Conservation (phyloP, 2,329 filamentous ascomycete genomes). For the Aspergillus flavus region DNA sequence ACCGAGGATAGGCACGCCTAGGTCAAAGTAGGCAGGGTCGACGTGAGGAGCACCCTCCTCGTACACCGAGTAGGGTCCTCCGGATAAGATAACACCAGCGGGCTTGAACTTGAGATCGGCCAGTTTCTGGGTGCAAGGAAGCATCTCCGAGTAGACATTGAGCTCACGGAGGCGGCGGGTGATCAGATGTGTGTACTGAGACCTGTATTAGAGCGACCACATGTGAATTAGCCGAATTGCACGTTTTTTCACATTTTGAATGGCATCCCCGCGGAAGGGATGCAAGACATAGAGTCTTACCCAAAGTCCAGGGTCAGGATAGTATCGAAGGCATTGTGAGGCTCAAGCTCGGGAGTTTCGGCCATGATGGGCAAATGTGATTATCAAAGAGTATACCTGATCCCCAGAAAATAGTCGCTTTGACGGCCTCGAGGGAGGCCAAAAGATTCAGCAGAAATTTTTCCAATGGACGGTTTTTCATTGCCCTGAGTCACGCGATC, state of each 20-base stretch:
- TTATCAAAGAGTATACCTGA: neutral
- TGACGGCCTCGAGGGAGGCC: slow-evolving; percentile 4
- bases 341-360: neutral
- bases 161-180: slow-evolving; percentile 70
- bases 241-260: neutral
- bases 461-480: neutral
- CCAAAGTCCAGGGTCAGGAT: slow-evolving; percentile 74
- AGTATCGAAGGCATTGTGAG: slow-evolving; percentile 56
- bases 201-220: slow-evolving; percentile 28
- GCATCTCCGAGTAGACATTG: slow-evolving; percentile 84
- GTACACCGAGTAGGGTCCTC: slow-evolving; percentile 76
- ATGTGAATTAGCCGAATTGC: slow-evolving; percentile 22
- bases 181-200: slow-evolving; percentile 74
- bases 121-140: slow-evolving; percentile 82
- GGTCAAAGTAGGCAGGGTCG: slow-evolving; percentile 78
- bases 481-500: neutral
- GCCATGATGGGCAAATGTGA: neutral
- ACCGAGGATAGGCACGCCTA: slow-evolving; percentile 63
- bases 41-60: slow-evolving; percentile 75
- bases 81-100: slow-evolving; percentile 64
- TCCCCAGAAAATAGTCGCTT: slow-evolving; percentile 2
- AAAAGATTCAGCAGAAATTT: slow-evolving; percentile 6
- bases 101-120: slow-evolving; percentile 76
- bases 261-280: slow-evolving; percentile 1
- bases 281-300: slow-evolving; percentile 14